phyloP scores from a whole-genome alignment of 306 rosid genomes.

The Lathyrus oleraceus region DNA sequence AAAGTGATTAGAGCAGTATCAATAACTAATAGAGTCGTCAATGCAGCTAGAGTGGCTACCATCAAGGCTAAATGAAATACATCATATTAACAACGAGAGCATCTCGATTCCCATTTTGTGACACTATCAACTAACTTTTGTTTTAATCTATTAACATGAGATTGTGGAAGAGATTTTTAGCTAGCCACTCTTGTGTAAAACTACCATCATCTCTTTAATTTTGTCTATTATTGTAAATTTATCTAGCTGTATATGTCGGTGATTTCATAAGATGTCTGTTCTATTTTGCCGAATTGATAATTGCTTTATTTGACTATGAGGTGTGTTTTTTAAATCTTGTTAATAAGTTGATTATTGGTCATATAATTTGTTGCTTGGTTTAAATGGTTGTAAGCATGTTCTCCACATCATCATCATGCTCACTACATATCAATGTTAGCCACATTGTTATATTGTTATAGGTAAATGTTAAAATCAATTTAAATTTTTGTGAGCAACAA shows the following conservation, averaged over 20 bases:
- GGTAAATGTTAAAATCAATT: neutral
- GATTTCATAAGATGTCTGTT: slow-evolving; percentile 10
- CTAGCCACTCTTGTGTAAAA: slow-evolving; percentile 24
- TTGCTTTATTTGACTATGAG: neutral
- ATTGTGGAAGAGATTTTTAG: slow-evolving; percentile 32
- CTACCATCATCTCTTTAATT: neutral
- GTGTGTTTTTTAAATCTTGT: neutral
- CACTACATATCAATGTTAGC: neutral
- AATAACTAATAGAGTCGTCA: slow-evolving; percentile 89
- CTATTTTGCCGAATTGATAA: too few species aligned
- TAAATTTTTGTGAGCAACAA: too few species aligned
- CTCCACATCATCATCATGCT: neutral
- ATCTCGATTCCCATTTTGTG: slow-evolving; percentile 54
- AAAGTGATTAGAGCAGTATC: slow-evolving; percentile 88
- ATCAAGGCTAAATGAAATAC: slow-evolving; percentile 83
- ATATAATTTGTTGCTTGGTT: neutral
- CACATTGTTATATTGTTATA: neutral
- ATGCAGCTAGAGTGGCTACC: slow-evolving; percentile 94
- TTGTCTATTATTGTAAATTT: slow-evolving; percentile 54
- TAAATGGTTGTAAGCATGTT: neutral
- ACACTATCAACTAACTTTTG: slow-evolving; percentile 36
- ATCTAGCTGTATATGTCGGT: slow-evolving; percentile 49
- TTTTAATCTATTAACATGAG: slow-evolving; percentile 21
- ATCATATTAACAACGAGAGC: slow-evolving; percentile 51
- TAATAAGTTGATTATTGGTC: neutral